Base-by-base conservation (phyloP, 768 basidiomycete species). In the Glaciozyma martinii region DNA sequence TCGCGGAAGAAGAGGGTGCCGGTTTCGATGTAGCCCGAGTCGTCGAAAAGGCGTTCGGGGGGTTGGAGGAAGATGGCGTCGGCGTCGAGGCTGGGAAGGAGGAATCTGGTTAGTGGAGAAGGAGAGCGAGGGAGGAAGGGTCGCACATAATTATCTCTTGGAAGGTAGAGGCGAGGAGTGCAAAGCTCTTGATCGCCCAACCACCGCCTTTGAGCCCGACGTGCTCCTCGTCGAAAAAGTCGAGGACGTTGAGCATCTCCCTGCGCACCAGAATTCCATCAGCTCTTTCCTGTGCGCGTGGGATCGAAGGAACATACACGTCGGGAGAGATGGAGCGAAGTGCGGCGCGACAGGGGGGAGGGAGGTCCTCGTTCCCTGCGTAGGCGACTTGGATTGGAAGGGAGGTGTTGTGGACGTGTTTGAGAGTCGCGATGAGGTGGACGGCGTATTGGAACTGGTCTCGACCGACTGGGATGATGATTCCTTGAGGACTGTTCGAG, bases 131-230 rank as follows among this genome's bases (percentile, higher is more conserved):
- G 10, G 33, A 33, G 33, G 27, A 37, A 18, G 7, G 19, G 55
- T 18, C 55, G 32, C 19, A 40, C 55, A 33, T 40, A 23, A 29
- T 56, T 37, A 40, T n/a, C 37, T 56, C 56, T 13, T 56, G 25
- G 37, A 70, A 70, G 25, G 62, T 60, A 5, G 59, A 61, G 43
- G 68, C 68, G 40, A 71, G 50, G 33, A 67, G 60, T 23, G 69
- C 66, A 33, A 71, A 71, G 32, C 44, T 56, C 54, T 71, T 71
- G 63, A 71, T 67, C 10, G 69, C 69, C 69, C 69, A 71, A 21
- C 69, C 69, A 19, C 69, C 69, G 27, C 59, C 61, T 25, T 67
- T 60, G 43, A 71, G 63, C 4, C 66, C 69, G 29, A 65, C 69
- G 40, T 62, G 32, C 27, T 50, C 27, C 55, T 71, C 69, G 50